Evolutionary conservation across 169 alveolate species (phyloP), one percentile per base, ranked within the genome.

Genomic region (Plasmodium yoelii): DNA sequence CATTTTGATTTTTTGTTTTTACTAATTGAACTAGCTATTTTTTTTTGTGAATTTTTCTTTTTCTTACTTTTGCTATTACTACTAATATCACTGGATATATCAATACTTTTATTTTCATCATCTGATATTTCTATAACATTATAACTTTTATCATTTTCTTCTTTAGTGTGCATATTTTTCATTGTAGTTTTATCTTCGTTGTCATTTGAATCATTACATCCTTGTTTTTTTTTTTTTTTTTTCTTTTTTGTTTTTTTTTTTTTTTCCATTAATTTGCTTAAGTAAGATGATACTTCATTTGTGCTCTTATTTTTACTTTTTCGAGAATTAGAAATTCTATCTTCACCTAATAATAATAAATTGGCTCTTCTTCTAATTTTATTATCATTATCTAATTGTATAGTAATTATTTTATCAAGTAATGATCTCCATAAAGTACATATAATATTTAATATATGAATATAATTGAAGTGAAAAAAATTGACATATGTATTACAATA

Each of bases 381-480:
- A 13, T 65, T 80, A 59, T 86, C 91, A 13, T 86, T 69, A 63
- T 68, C 91, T 56, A 86, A 70, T 60, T 74, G 65, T 28, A 86
- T 34, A 26, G 67, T 70, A 15, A 86, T 86, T 74, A 71, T 71
- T 61, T 86, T 86, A 53, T 86, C 91, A 57, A 86, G 87, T 47
- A 69, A 55, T 5, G 91, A 86, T 47, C 91, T 86, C 91, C 91
- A 86, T 18, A 86, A 63, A 7, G 91, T 86, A 15, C 91, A 86
- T 26, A 86, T 86, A 86, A 86, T 86, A 60, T 86, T 86, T 69
- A 86, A 53, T 69, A 86, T 86, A 59, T 86, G 71, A 42, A 86
- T 86, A 60, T 86, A 86, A 86, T 86, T 63, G 56, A 69, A 86
- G 26, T 86, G 87, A 51, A 86, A 86, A 70, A 86, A 86, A 19